Evolutionary conservation across 1,284 basidiomycete species (phyloP).

Genomic region (Sanghuangporus baumii): DNA sequence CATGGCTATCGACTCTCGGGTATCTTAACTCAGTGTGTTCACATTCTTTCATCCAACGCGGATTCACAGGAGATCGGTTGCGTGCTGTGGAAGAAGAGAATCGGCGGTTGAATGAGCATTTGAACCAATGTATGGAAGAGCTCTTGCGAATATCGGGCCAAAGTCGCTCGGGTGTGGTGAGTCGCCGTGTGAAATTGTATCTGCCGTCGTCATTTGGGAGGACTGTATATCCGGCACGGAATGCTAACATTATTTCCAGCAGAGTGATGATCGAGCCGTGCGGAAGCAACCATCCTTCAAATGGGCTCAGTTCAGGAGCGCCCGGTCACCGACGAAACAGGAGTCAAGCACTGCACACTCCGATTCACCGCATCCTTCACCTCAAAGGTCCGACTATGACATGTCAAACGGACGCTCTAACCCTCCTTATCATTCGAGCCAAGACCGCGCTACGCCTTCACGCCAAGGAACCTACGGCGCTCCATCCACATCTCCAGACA

Average conservation of each 20-base stretch:
- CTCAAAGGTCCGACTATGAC: conserved; percentile 69
- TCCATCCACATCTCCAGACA: conserved; percentile 14
- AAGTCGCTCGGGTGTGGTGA: conserved; percentile 31
- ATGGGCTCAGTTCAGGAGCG: conserved; percentile 71
- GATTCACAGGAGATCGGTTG: conserved; percentile 59
- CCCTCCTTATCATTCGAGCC: conserved; percentile 24
- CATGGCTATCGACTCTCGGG: conserved; percentile 1
- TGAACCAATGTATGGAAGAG: conserved; percentile 64
- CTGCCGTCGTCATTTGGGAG: background rate
- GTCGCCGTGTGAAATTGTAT: conserved; percentile 8
- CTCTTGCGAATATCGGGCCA: conserved; percentile 41
- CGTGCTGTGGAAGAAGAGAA: conserved; percentile 73
- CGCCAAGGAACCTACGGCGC: conserved; percentile 14
- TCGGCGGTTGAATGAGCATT: conserved; percentile 51
- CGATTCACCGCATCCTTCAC: conserved; percentile 74
- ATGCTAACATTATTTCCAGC: conserved; percentile 8
- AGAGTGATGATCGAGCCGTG: conserved; percentile 50
- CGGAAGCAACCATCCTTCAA: conserved; percentile 73
- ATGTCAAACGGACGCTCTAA: conserved; percentile 33
- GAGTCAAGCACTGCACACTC: conserved; percentile 34
- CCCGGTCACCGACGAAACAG: conserved; percentile 71
- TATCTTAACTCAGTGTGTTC: conserved; percentile 11
- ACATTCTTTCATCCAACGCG: background rate
- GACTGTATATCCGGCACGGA: background rate
- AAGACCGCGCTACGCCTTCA: conserved; percentile 20